A percentile compares a stretch with the other conserved stretches of the same genome.
These are phyloP conservation scores for Trypanosomatidae sp. DNA, from an alignment of 208 protist genomes.

Conservation along the genomic window DNA sequence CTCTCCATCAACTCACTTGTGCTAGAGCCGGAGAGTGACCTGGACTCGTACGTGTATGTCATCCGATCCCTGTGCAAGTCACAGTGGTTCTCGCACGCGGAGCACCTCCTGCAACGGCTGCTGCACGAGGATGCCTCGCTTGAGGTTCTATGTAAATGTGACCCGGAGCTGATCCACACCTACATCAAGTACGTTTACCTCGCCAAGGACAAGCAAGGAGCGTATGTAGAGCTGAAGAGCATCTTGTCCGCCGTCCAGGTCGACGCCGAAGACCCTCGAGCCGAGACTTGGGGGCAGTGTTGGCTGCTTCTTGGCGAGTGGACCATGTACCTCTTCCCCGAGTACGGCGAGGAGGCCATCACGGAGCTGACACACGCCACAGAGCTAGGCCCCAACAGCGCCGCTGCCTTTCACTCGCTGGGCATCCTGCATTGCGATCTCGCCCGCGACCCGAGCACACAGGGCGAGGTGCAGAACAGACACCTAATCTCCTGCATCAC, in stretches of 20 bases:
- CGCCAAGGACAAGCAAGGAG: slow-evolving; percentile 55
- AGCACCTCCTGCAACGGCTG: slow-evolving; percentile 67
- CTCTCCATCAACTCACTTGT: slow-evolving; percentile 97
- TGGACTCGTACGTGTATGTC: slow-evolving; percentile 96
- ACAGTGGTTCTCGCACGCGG: slow-evolving; percentile 75
- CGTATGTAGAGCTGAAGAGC: slow-evolving; percentile 62
- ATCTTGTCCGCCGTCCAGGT: slow-evolving; percentile 63
- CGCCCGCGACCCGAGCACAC: slow-evolving; percentile 63
- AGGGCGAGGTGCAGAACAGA: slow-evolving; percentile 53
- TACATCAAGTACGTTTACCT: slow-evolving; percentile 80
- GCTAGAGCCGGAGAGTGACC: slow-evolving; percentile 89
- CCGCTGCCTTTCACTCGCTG: slow-evolving; percentile 79
- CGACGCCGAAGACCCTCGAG: slow-evolving; percentile 32
- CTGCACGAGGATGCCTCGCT: slow-evolving; percentile 37
- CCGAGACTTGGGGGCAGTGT: slow-evolving; percentile 77
- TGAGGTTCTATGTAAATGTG: slow-evolving; percentile 52
- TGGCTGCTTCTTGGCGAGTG: slow-evolving; percentile 89
- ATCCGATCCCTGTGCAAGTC: slow-evolving; percentile 85
- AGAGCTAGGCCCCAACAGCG: slow-evolving; percentile 70
- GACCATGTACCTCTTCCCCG: slow-evolving; percentile 81
- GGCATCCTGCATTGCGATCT: slow-evolving; percentile 89
- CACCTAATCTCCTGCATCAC: slow-evolving; percentile 74
- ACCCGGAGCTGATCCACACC: slow-evolving; percentile 87
- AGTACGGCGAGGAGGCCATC: slow-evolving; percentile 79
- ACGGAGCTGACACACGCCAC: slow-evolving; percentile 68